A percentile compares a stretch with the other conserved stretches of the same genome.
phyloP scores from a whole-genome alignment of 1,139 yeast species.

The Lodderomyces parapsilosis region DNA sequence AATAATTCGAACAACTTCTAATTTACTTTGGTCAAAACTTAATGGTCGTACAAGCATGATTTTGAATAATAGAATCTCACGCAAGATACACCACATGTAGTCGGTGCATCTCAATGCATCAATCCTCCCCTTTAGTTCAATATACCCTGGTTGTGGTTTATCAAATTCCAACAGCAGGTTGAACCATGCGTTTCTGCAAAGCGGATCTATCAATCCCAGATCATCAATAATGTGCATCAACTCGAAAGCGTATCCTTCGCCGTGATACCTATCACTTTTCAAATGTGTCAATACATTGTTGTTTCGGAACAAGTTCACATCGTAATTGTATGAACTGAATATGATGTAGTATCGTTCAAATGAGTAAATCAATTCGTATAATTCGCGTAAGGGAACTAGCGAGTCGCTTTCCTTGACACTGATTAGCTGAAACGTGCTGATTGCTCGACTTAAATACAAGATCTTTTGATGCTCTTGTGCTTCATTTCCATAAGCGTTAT shows the following conservation, averaged over 20 bases:
- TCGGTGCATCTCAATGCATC: background rate
- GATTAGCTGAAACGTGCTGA: constrained; percentile 37
- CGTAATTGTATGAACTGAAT: constrained; percentile 28
- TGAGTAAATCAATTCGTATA: constrained; percentile 33
- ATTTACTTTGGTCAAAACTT: constrained; percentile 20
- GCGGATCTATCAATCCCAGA: constrained; percentile 13
- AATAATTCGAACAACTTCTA: constrained; percentile 25
- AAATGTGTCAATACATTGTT: constrained; percentile 18
- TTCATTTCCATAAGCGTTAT: constrained; percentile 17
- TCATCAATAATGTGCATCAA: constrained; percentile 18
- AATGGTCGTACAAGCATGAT: constrained; percentile 28
- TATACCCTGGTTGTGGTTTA: constrained; percentile 11
- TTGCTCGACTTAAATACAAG: constrained; percentile 32
- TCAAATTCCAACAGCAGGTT: constrained; percentile 13
- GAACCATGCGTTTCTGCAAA: constrained; percentile 20
- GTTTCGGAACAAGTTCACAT: constrained; percentile 21
- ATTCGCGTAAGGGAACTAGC: constrained; percentile 31
- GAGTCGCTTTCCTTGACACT: constrained; percentile 23
- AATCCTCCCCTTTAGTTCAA: constrained; percentile 16
- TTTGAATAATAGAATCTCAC: constrained; percentile 27
- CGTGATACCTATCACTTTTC: constrained; percentile 5
- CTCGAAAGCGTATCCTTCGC: constrained; percentile 14
- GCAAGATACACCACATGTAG: constrained; percentile 10
- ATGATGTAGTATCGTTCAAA: constrained; percentile 35
- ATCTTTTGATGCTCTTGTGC: constrained; percentile 35